phyloP scores from a whole-genome alignment of 2,329 filamentous ascomycete genomes.

The Penicillium palitans region DNA sequence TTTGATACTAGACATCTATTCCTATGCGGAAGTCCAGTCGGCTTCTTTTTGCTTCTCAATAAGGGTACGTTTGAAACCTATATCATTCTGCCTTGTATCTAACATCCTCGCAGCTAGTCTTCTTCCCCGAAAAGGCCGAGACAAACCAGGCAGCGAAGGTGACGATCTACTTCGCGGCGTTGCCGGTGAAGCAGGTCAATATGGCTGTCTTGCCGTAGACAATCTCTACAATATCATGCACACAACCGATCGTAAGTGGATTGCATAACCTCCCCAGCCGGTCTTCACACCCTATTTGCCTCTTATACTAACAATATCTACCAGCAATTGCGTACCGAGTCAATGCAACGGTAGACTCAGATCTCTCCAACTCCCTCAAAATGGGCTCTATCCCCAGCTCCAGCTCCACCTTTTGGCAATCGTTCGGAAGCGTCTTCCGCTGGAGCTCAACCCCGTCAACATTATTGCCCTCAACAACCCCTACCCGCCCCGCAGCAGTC shows the following conservation, averaged over 20 bases:
- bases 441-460: slow-evolving; percentile 49
- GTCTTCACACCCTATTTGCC: not conserved
- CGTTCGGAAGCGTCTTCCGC: slow-evolving; percentile 63
- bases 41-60: slow-evolving; percentile 89
- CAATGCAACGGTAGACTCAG: slow-evolving; percentile 82
- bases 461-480: slow-evolving; percentile 66
- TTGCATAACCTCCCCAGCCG: not conserved
- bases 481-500: slow-evolving; percentile 57
- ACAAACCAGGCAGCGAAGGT: slow-evolving; percentile 71
- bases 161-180: slow-evolving; percentile 63
- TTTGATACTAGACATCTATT: slow-evolving; percentile 92
- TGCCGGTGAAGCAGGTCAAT: slow-evolving; percentile 74
- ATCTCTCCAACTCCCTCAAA: slow-evolving; percentile 75
- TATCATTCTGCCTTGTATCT: slow-evolving; percentile 22
- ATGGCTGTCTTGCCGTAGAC: slow-evolving; percentile 89
- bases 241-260: slow-evolving; percentile 58
- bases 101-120: slow-evolving; percentile 53
- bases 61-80: slow-evolving; percentile 41
- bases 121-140: slow-evolving; percentile 71
- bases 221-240: slow-evolving; percentile 95
- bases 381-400: slow-evolving; percentile 76
- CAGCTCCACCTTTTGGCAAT: slow-evolving; percentile 64
- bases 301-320: slow-evolving; percentile 51
- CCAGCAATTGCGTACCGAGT: slow-evolving; percentile 81
- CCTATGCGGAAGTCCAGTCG: slow-evolving; percentile 83